phyloP scores from a whole-genome alignment of 169 alveolate genomes.

The Babesia sp. region DNA sequence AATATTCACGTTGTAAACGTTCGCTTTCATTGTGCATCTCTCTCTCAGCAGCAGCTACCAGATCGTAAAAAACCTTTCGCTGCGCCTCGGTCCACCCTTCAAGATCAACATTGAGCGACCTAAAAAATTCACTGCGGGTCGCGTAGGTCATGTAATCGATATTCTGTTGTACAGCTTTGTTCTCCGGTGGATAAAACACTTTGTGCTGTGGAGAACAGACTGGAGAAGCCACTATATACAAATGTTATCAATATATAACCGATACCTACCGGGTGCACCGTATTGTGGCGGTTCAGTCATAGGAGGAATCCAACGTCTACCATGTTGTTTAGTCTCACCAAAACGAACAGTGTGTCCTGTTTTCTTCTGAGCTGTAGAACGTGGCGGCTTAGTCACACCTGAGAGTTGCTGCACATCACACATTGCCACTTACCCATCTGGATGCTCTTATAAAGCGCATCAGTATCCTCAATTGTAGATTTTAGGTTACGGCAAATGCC shows the following conservation, averaged over 20 bases:
- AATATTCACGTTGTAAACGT: slow-evolving; percentile 55
- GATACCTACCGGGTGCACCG: background rate
- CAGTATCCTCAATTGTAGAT: slow-evolving; percentile 21
- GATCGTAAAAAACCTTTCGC: slow-evolving; percentile 42
- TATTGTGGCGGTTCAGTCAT: background rate
- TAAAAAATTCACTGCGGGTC: slow-evolving; percentile 14
- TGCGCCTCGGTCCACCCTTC: slow-evolving; percentile 40
- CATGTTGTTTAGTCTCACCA: background rate
- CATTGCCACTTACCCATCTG: background rate
- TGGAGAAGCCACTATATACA: background rate
- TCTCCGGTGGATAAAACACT: background rate
- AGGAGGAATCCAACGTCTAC: background rate
- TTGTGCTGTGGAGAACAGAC: background rate
- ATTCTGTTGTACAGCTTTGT: background rate
- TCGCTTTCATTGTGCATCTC: slow-evolving; percentile 63
- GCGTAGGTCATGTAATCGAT: slow-evolving; percentile 22
- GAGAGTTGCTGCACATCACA: no score
- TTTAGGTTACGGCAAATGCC: slow-evolving; percentile 29
- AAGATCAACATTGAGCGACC: slow-evolving; percentile 22
- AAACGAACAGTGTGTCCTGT: background rate
- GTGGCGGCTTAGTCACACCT: background rate
- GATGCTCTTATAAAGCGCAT: slow-evolving; percentile 27
- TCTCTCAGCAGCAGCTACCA: slow-evolving; percentile 47
- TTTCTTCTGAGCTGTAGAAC: background rate
- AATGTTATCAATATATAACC: background rate